These are phyloP conservation scores for Plasmodium cynomolgi DNA, from an alignment of 169 alveolate species.

Conservation along the genomic window DNA sequence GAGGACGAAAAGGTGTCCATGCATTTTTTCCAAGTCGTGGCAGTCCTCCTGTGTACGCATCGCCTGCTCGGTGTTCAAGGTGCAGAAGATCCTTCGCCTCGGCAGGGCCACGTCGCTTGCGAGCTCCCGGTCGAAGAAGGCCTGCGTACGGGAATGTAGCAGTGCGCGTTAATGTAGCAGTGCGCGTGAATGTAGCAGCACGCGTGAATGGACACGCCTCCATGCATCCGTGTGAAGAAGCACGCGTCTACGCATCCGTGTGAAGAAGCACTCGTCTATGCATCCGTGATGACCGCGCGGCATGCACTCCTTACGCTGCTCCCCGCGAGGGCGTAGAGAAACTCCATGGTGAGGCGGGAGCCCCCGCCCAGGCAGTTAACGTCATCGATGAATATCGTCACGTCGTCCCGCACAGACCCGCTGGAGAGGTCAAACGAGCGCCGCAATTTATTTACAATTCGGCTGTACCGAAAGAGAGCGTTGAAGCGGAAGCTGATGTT, in stretches of 20 bases:
- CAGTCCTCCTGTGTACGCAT: background rate
- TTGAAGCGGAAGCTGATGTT: slow-evolving; percentile 27
- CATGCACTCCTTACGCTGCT: background rate
- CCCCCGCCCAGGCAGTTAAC: background rate
- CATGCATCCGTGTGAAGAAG: background rate
- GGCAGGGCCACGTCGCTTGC: background rate
- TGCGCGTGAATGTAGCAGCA: background rate
- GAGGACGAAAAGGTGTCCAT: slow-evolving; percentile 8
- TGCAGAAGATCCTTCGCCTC: slow-evolving; percentile 1
- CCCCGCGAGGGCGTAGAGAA: background rate
- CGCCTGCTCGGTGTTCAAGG: slow-evolving; percentile 8
- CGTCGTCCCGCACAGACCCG: background rate
- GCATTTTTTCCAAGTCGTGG: background rate
- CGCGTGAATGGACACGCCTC: background rate
- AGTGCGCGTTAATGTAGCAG: background rate
- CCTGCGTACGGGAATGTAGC: background rate
- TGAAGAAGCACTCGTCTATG: background rate
- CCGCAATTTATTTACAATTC: background rate
- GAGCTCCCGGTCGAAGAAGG: slow-evolving; percentile 20
- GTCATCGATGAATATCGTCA: slow-evolving; percentile 41
- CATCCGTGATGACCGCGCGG: background rate
- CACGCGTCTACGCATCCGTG: no score
- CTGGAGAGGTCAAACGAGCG: slow-evolving; percentile 3
- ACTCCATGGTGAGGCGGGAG: background rate
- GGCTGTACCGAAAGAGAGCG: slow-evolving; percentile 1